phyloP scores from a whole-genome alignment of 2,329 filamentous ascomycete species.

The Bipolaris oryzae region DNA sequence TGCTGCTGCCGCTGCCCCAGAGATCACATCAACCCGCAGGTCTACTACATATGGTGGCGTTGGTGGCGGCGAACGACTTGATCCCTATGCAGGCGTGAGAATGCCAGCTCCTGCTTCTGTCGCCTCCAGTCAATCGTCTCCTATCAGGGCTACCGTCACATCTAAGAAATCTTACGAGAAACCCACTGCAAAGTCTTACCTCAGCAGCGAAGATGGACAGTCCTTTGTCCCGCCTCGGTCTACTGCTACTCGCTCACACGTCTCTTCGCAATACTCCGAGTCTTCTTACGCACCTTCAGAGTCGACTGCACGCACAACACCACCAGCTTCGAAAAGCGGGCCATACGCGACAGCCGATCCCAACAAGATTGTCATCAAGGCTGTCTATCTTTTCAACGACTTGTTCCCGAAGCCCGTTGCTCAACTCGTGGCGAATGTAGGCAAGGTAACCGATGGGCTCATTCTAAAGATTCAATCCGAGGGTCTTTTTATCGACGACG shows the following conservation, averaged over 20 bases:
- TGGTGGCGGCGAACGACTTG: conserved; percentile 70
- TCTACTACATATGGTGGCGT: conserved; percentile 48
- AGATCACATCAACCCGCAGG: conserved; percentile 32
- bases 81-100: conserved; percentile 67
- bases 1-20: conserved; percentile 12
- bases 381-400: conserved; percentile 91
- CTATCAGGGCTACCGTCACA: conserved; percentile 48
- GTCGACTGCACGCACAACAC: conserved; percentile 81
- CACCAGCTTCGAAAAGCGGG: conserved; percentile 76
- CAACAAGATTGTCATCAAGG: conserved; percentile 94
- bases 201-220: conserved; percentile 56
- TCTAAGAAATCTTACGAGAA: conserved; percentile 53
- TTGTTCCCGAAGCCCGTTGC: conserved; percentile 88
- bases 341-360: conserved; percentile 89
- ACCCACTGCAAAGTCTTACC: conserved; percentile 62
- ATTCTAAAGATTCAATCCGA: conserved; percentile 92
- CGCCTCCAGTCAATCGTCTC: conserved; percentile 46
- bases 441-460: conserved; percentile 86
- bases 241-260: conserved; percentile 38
- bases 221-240: conserved; percentile 41
- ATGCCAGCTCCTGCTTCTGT: conserved; percentile 55
- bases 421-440: conserved; percentile 83
- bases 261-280: conserved; percentile 70
- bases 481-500: conserved; percentile 96
- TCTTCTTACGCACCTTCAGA: conserved; percentile 85